Evolutionary conservation across 1,284 basidiomycete genomes (phyloP), one percentile per base, ranked within the genome.

Genomic region (Marasmius sp.): DNA sequence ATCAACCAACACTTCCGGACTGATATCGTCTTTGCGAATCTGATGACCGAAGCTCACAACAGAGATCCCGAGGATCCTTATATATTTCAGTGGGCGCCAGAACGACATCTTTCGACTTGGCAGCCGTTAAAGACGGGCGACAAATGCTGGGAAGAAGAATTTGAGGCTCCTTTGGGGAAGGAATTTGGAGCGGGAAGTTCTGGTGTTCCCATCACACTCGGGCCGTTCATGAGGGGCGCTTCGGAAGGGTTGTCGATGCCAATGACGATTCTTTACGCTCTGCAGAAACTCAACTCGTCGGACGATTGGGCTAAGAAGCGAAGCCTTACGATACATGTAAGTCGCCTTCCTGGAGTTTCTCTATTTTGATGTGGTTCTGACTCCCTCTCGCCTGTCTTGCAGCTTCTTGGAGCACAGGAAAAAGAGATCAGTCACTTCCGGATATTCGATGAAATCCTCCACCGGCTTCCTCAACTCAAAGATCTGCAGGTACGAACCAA

Each of bases 371-470:
- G 52, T n/a, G 45, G 18, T 60, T 14, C 45, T 57, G 11, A 27
- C 27, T 27, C 27, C 2, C 2, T 27, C 27, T 27, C 27, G 27
- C 27, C 14, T 18, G 37, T 39, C 5, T 37, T 14, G 38, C 38
- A 78, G 76, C 58, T 79, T 4, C 57, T 79, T 9, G 76, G 75
- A 1, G 70, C 75, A 1, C 61, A 63, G 18, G 41, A 68, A 27
- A 65, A 65, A 11, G 75, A 77, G 53, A n/a, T 74, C 7, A 38
- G 53, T 14, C 59, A 67, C 41, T 66, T 68, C 7, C 54, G 68
- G 9, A 64, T 73, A 0, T 77, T 79, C 57, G 76, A 79, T 62
- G 76, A 76, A 59, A 74, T 77, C 14, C 48, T 77, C 1, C 76
- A 77, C 60, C 71, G 74, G n/a, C 67, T 75, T 33, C 75, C 76